A percentile compares a stretch with the other conserved stretches of the same genome.
These are phyloP conservation scores for Microcyclospora pomicola DNA, from an alignment of 2,329 filamentous ascomycete species.

Conservation along the genomic window DNA sequence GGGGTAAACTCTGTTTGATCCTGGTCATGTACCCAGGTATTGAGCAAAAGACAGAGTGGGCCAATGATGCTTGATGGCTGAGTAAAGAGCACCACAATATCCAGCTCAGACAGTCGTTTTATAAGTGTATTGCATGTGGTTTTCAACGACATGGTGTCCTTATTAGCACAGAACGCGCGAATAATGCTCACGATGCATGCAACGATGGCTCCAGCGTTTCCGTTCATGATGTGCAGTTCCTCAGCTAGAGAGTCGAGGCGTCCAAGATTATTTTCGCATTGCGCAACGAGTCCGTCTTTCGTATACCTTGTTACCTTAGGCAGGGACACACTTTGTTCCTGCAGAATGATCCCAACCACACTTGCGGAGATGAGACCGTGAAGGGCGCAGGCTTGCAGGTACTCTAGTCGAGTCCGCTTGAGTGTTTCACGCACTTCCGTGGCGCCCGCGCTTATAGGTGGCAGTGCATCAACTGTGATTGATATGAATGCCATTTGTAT, in stretches of 20 bases:
- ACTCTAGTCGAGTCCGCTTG: constrained; percentile 61
- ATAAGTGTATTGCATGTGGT: constrained; percentile 59
- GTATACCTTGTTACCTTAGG: constrained; percentile 60
- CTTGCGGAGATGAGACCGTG: constrained; percentile 70
- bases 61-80: constrained; percentile 55
- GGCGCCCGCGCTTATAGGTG: constrained; percentile 47
- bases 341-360: constrained; percentile 65
- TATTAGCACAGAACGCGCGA: constrained; percentile 52
- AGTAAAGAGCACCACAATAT: constrained; percentile 63
- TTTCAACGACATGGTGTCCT: constrained; percentile 71
- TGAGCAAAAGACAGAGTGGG: constrained; percentile 60
- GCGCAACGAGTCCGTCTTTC: constrained; percentile 63
- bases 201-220: constrained; percentile 76
- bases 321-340: constrained; percentile 67
- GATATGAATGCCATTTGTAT: constrained; percentile 52
- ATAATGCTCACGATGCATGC: constrained; percentile 43
- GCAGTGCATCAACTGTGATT: constrained; percentile 53
- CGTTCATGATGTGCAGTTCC: constrained; percentile 79
- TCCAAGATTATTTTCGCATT: constrained; percentile 64
- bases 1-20: constrained; percentile 73
- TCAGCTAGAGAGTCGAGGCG: constrained; percentile 62
- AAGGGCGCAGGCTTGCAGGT: constrained; percentile 79
- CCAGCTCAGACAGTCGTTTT: constrained; percentile 55
- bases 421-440: constrained; percentile 42
- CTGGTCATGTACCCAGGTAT: constrained; percentile 69